Conservation (phyloP, 2,329 filamentous ascomycete genomes). For the Alternaria novae-zelandiae region DNA sequence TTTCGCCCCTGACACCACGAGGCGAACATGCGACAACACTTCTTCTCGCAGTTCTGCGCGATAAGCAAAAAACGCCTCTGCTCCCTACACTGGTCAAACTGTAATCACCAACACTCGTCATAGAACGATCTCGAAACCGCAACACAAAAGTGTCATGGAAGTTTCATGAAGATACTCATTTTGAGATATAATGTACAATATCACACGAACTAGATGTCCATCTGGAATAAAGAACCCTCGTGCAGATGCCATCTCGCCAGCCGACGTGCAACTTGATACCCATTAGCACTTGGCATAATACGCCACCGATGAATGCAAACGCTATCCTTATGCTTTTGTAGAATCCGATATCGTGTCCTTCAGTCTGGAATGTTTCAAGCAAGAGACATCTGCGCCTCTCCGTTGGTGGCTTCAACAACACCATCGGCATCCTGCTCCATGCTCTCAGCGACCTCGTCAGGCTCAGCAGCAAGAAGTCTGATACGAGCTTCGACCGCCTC, state of each 20-base stretch:
- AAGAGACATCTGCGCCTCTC: slow-evolving; percentile 30
- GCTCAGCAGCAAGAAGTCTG: slow-evolving; percentile 40
- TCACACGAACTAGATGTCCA: background rate
- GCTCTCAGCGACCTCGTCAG: slow-evolving; percentile 27
- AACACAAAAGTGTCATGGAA: background rate
- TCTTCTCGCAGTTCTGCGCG: background rate
- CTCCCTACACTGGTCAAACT: background rate
- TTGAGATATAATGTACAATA: background rate
- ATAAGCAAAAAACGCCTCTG: slow-evolving; percentile 1
- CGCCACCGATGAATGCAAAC: background rate
- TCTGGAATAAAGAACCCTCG: background rate
- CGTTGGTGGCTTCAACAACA: slow-evolving; percentile 29
- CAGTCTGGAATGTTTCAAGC: background rate
- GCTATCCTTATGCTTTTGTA: slow-evolving; percentile 5
- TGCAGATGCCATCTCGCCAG: background rate
- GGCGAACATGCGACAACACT: background rate
- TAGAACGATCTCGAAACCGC: background rate
- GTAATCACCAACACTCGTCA: background rate
- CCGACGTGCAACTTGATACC: background rate
- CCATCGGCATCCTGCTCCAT: slow-evolving; percentile 31
- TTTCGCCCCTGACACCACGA: background rate
- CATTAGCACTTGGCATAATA: background rate
- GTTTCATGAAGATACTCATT: background rate
- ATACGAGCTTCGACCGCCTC: slow-evolving; percentile 58
- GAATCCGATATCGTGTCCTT: background rate